Conservation (phyloP, 495 filamentous ascomycete species). For the Penicillium lividum region DNA sequence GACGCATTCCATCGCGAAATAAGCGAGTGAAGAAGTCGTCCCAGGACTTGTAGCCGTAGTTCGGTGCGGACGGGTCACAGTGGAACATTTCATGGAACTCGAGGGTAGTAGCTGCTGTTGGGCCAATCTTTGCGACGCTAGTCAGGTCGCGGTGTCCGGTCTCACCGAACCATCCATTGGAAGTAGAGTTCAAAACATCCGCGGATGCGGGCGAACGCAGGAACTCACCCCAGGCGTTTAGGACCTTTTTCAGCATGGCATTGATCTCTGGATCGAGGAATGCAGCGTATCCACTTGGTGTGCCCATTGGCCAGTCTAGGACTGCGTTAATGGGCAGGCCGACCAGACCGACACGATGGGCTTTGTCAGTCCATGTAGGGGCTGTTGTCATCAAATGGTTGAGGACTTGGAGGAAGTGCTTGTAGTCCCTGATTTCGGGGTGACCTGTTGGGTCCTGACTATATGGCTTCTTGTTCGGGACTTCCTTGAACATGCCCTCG, state of each 20-base stretch:
- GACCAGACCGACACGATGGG: conserved; percentile 59
- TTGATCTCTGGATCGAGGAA: conserved; percentile 71
- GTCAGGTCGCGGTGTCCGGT: conserved; percentile 29
- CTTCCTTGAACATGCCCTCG: conserved; percentile 63
- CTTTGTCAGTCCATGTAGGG: conserved; percentile 59
- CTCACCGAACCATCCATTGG: conserved; percentile 63
- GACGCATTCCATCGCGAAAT: conserved; percentile 55
- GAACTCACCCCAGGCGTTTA: conserved; percentile 67
- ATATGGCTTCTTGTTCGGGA: conserved; percentile 59
- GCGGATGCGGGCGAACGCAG: conserved; percentile 58
- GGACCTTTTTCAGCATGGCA: conserved; percentile 62
- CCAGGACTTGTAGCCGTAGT: conserved; percentile 68
- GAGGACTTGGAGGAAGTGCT: conserved; percentile 64
- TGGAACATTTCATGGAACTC: conserved; percentile 59
- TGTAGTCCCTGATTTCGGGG: conserved; percentile 61
- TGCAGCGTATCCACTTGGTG: conserved; percentile 62
- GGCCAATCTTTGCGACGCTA: conserved; percentile 51
- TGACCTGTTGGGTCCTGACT: conserved; percentile 59
- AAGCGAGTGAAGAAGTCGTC: conserved; percentile 74
- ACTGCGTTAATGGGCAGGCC: conserved; percentile 69
- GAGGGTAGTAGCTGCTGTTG: conserved; percentile 33
- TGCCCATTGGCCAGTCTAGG: conserved; percentile 75
- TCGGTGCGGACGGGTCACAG: conserved; percentile 23
- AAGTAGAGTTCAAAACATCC: conserved; percentile 51
- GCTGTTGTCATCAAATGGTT: conserved; percentile 63